Evolutionary conservation across 163 green algal genomes (phyloP), one percentile per base, ranked within the genome.

Genomic region (Scenedesmus sp.): DNA sequence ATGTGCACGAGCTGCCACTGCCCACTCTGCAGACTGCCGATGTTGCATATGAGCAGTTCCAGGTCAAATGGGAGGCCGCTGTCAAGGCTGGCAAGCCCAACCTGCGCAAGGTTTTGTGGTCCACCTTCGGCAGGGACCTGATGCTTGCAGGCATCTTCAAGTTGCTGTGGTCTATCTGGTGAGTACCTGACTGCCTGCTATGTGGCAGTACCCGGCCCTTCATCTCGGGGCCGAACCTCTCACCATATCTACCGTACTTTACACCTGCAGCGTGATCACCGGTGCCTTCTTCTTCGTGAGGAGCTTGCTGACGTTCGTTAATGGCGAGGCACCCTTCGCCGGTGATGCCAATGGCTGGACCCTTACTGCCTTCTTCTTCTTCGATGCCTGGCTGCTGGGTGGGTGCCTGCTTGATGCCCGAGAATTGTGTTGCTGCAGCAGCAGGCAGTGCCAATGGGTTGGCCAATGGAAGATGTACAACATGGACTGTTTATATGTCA

Each of bases 251-350:
- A 30, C 56, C 26, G 16, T 24, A 40, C 30, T 56, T 16, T 76
- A 7, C 78, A 3, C 40, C 46, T 76, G 82, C 82, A 87, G 82
- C 44, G 84, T 89, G 56, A 89, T 89, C 84, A 70, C 68, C 26
- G 84, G 84, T 20, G 94, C 94, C 83, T 96, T 95, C 92, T 96
- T 92, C 93, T 96, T 96, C 90, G 88, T 85, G 35, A 88, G 92
- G 61, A 90, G 70, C 37, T 86, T 94, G 65, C 86, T 94, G 81
- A 44, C 76, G 86, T 91, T 80, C 83, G 84, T 89, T 2, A 92
- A 92, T 65, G 85, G 84, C 13, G 37, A 93, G 44, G 82, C 33
- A 0, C 88, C 83, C 35, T 81, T 92, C 10, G 94, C 86, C 30
- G 82, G 59, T 44, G 68, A 92, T n/a, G 56, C 46, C 33, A 92